These are phyloP conservation scores for Haematococcus sp. DNA, from an alignment of 139 green algal species.

Conservation along the genomic window DNA sequence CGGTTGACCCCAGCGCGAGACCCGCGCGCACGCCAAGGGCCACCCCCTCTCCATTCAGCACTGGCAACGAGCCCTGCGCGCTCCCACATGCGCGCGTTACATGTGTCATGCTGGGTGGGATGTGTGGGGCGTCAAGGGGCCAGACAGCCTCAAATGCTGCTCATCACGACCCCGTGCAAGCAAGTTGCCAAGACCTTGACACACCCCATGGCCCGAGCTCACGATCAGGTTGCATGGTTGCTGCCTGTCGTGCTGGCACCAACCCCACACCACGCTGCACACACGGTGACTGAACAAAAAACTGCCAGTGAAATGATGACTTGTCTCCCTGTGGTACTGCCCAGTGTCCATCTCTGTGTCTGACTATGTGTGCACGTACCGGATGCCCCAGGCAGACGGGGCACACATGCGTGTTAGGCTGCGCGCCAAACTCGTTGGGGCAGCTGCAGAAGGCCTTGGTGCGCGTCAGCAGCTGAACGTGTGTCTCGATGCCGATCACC, in stretches of 20 bases:
- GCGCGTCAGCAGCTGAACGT: constrained; percentile 92
- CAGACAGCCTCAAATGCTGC: neutral
- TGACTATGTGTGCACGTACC: too few species aligned
- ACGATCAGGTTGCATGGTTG: too few species aligned
- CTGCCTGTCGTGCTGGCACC: too few species aligned
- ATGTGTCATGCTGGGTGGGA: neutral
- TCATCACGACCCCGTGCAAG: too few species aligned
- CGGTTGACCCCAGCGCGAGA: constrained; percentile 77
- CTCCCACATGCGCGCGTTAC: neutral
- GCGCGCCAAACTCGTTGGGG: constrained; percentile 77
- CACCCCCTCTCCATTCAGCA: constrained; percentile 77
- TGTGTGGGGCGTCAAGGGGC: neutral
- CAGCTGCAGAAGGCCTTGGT: constrained; percentile 98
- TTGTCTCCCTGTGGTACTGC: too few species aligned
- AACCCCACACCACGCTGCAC: too few species aligned
- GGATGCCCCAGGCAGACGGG: constrained; percentile 95
- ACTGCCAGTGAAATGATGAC: too few species aligned
- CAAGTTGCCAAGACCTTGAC: too few species aligned
- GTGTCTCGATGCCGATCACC: constrained; percentile 97
- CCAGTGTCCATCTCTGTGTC: too few species aligned
- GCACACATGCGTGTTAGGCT: constrained; percentile 91
- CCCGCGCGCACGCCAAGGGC: constrained; percentile 70
- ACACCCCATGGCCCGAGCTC: too few species aligned
- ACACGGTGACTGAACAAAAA: too few species aligned
- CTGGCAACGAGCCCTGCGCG: constrained; percentile 79